A percentile compares a stretch with the other conserved stretches of the same genome.
Evolutionary conservation across 2,329 filamentous ascomycete genomes (phyloP).

Genomic region (Aureobasidium musti): DNA sequence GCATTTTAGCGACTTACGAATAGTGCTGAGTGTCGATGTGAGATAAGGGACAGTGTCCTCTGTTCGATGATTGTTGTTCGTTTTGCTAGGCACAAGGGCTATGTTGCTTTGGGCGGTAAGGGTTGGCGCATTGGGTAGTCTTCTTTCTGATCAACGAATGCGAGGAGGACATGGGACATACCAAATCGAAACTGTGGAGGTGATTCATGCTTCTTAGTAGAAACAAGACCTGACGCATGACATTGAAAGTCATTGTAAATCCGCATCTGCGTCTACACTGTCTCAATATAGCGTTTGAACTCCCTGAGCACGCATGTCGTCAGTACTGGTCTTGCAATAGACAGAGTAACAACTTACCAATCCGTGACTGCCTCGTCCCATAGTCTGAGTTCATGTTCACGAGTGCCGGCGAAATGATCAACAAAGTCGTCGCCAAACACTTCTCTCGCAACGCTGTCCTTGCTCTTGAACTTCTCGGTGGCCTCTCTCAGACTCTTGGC

Average conservation of each 20-base stretch:
- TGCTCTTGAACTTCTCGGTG: conserved; percentile 71
- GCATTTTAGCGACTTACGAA: no score
- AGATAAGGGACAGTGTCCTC: not conserved
- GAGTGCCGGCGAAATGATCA: conserved; percentile 88
- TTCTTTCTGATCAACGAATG: not conserved
- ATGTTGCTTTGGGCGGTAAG: not conserved
- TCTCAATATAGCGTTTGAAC: conserved; percentile 45
- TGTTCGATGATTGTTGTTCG: not conserved
- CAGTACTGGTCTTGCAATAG: not conserved
- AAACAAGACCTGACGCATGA: not conserved
- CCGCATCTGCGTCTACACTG: conserved; percentile 35
- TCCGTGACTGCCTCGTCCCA: conserved; percentile 98
- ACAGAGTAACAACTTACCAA: conserved; percentile 64
- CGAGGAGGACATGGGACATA: conserved; percentile 1
- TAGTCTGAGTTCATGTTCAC: conserved; percentile 84
- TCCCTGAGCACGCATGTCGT: conserved; percentile 38
- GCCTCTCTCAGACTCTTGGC: conserved; percentile 87
- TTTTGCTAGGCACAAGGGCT: not conserved
- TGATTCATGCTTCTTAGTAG: conserved; percentile 1
- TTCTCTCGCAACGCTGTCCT: conserved; percentile 85
- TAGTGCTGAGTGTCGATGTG: no score
- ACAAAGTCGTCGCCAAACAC: conserved; percentile 95
- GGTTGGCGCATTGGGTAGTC: conserved; percentile 1
- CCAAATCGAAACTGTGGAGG: not conserved
- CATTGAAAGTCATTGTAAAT: not conserved